Evolutionary conservation across 345 rosid species (phyloP), one percentile per base, ranked within the genome.

Genomic region (Acer campestre): DNA sequence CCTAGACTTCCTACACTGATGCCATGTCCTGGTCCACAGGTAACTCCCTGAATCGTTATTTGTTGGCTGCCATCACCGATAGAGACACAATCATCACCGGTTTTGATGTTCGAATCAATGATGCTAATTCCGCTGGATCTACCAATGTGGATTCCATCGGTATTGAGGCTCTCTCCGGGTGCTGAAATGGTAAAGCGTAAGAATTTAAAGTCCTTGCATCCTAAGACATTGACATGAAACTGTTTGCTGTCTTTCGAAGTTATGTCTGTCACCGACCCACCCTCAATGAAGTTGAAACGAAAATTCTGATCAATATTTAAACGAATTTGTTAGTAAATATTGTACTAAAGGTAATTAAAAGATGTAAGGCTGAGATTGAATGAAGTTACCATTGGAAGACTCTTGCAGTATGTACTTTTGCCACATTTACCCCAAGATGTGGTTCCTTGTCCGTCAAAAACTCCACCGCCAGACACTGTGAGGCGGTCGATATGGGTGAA

Each of bases 61-160:
- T 4, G 2, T 10, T 6, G 1, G 44, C 20, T 23, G 23, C 63
- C 27, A 42, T 75, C 70, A 7, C 78, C 78, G 20, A 75, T 29
- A 10, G 78, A 75, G 49, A 75, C 38, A 12, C 78, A 75, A 29
- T 75, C 78, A 53, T 75, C 78, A 7, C 78, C 78, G 17, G 77
- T 75, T 67, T 67, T 9, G 73, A 91, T 86, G 35, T 1, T 12
- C 0, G 89, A 10, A 70, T 86, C 75, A 0, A 61, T 46, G 29
- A 91, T 80, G 22, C 53, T 71, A 65, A 89, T 66, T 12, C 81
- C 80, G 1, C 4, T 53, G 10, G 90, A 81, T 66, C 84, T 70
- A 11, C 91, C 93, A 42, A 89, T 78, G 76, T 90, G 94, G 71
- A 91, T 91, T 25, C 94, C 93, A 23, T 89, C 95, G 0, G 91